phyloP scores from a whole-genome alignment of 2,329 filamentous ascomycete genomes.

The Exutisphaerella laricina region DNA sequence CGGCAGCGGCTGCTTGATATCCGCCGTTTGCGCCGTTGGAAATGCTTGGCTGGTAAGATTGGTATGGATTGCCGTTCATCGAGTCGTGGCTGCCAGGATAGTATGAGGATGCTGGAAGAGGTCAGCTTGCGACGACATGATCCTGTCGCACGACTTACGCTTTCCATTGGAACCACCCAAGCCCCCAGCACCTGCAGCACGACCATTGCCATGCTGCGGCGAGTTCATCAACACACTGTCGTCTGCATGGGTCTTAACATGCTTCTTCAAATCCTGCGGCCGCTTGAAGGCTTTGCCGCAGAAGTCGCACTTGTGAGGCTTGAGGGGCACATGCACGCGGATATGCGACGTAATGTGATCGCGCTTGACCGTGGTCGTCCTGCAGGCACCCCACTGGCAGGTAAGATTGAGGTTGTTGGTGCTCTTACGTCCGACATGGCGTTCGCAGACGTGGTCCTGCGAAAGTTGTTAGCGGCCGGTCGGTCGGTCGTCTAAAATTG shows the following conservation, averaged over 20 bases:
- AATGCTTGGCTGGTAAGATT: conserved; percentile 29
- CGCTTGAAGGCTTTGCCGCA: conserved; percentile 99
- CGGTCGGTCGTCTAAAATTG: conserved; percentile 5
- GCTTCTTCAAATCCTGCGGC: conserved; percentile 97
- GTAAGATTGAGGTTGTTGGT: conserved; percentile 98
- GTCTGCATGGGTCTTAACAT: conserved; percentile 97
- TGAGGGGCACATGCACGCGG: conserved; percentile 94
- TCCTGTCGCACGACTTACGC: conserved; percentile 35
- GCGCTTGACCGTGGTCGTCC: conserved; percentile 95
- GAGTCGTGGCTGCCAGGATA: conserved; percentile 31
- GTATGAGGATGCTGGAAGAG: conserved; percentile 24
- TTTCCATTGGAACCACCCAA: conserved; percentile 35
- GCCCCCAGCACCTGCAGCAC: conserved; percentile 21
- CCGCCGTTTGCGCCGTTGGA: conserved; percentile 20
- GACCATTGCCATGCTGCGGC: conserved; percentile 47
- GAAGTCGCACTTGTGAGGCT: conserved; percentile 98
- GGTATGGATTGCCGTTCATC: conserved; percentile 29
- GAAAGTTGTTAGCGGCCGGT: conserved; percentile 10
- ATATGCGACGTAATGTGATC: conserved; percentile 99
- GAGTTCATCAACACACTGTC: conserved; percentile 72
- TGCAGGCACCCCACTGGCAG: conserved; percentile 94
- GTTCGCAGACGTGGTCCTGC: conserved; percentile 96
- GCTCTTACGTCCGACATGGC: conserved; percentile 96
- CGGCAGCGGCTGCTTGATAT: conserved; percentile 25
- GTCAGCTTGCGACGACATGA: conserved; percentile 11